Evolutionary conservation across 257 asterid genomes (phyloP).

Genomic region (Gentiana macrophylla): DNA sequence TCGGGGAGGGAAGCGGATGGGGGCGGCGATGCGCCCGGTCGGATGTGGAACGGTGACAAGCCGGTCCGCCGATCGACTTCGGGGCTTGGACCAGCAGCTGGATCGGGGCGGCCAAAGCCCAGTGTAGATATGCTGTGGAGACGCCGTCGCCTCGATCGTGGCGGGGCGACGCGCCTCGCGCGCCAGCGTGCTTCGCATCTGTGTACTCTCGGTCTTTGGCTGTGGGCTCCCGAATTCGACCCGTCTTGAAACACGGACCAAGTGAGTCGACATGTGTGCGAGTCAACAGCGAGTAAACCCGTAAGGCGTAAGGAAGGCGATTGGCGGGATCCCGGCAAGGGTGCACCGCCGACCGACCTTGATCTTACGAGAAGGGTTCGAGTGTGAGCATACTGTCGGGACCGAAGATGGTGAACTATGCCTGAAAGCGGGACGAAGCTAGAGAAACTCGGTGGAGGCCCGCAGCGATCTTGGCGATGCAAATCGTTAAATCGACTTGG

Average conservation of each 20-base stretch:
- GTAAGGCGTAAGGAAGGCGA: not conserved
- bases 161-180: not conserved
- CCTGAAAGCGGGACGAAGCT: not conserved
- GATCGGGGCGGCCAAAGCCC: not conserved
- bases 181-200: too few species aligned
- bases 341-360: slow-evolving; percentile 4
- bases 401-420: too few species aligned
- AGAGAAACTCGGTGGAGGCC: not conserved
- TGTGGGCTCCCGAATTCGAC: too few species aligned
- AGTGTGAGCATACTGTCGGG: too few species aligned
- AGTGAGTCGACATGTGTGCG: slow-evolving; percentile 16
- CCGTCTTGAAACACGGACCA: not conserved
- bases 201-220: too few species aligned
- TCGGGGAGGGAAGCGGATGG: slow-evolving; percentile 47
- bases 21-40: slow-evolving; percentile 50
- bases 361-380: too few species aligned
- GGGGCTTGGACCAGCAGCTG: slow-evolving; percentile 1
- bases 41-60: slow-evolving; percentile 28
- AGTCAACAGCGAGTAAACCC: slow-evolving; percentile 2
- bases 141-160: slow-evolving; percentile 4
- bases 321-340: slow-evolving; percentile 16
- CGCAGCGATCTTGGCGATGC: not conserved
- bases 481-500: too few species aligned
- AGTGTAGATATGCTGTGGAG: not conserved
- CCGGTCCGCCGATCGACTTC: slow-evolving; percentile 1